Evolutionary conservation across 2,329 filamentous ascomycete genomes (phyloP), one percentile per base, ranked within the genome.

Genomic region (Hysterium pulicare): DNA sequence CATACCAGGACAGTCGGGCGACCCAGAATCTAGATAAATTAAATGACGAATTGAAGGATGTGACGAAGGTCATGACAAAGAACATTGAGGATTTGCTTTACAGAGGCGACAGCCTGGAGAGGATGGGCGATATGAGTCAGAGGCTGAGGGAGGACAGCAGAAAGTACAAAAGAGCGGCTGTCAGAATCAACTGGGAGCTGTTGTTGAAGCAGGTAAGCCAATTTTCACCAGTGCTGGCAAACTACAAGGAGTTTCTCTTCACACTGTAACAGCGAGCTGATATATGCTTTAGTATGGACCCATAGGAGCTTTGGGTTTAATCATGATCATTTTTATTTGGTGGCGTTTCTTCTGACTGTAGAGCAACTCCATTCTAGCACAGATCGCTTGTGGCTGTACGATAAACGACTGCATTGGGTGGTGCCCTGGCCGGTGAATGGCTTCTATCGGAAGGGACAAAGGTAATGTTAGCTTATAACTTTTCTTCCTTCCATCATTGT

Each of bases 21-120:
- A 82, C 87, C 11, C 87, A 90, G 71, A 97, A 97, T 70, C 80
- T 98, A 44, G 89, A 94, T 69, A 90, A 91, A 71, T 76, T 98
- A 53, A 97, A 98, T 64, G 89, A 96, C 63, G 94, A 98, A 77
- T 80, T 98, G 53, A 86, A 90, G 67, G 93, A 97, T 70, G 94
- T 98, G 42, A 97, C 93, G 1, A 90, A 96, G 72, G 90, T 98
- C 62, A 98, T 98, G 94, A 97, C 90, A 42, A 97, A 97, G 81
- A 98, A 98, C 69, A 97, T 98, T 55, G 93, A 98, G 75, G 93
- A 98, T 68, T 73, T 98, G 62, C 74, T 98, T 40, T 98, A 98
- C 67, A 78, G 94, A 48, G 93, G 93, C 21, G 93, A 98, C 66
- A 93, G 84, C 59, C 71, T 98, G 54, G 93, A 98, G 72, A 81